Evolutionary conservation across 345 rosid species (phyloP).

Genomic region (Citrus sinensis): DNA sequence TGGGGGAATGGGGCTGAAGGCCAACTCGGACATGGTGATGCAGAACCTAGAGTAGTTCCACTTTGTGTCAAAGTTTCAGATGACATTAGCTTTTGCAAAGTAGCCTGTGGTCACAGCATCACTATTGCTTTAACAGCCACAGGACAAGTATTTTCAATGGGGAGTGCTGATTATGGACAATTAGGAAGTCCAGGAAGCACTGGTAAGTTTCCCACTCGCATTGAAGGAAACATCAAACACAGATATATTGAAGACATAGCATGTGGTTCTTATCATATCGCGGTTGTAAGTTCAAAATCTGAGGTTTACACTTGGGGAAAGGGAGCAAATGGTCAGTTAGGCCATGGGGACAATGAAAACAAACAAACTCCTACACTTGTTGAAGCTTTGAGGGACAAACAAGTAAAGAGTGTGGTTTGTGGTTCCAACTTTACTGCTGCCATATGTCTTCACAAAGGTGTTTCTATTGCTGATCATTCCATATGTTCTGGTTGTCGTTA

Average conservation of each 20-base stretch:
- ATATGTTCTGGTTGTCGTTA: conserved; percentile 47
- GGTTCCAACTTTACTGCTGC: conserved; percentile 57
- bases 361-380: conserved; percentile 48
- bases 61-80: conserved; percentile 41
- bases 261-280: conserved; percentile 62
- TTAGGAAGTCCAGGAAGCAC: conserved; percentile 38
- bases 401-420: conserved; percentile 50
- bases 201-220: conserved; percentile 41
- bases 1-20: conserved; percentile 71
- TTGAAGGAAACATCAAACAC: conserved; percentile 42
- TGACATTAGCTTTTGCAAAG: conserved; percentile 47
- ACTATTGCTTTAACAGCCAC: conserved; percentile 46
- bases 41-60: conserved; percentile 48
- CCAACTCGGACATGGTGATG: conserved; percentile 60
- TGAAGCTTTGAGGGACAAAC: conserved; percentile 55
- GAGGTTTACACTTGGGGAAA: conserved; percentile 72
- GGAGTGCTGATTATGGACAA: conserved; percentile 42
- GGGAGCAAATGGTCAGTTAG: conserved; percentile 61
- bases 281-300: conserved; percentile 49
- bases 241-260: conserved; percentile 50
- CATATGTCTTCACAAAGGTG: conserved; percentile 55
- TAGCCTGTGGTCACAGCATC: conserved; percentile 61
- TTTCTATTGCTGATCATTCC: conserved; percentile 42
- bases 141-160: conserved; percentile 59
- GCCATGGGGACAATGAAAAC: conserved; percentile 51